Percentiles rank a stretch among this genome's conserved stretches.
phyloP scores from a whole-genome alignment of 257 asterid genomes.

The Nicotiana paniculata region DNA sequence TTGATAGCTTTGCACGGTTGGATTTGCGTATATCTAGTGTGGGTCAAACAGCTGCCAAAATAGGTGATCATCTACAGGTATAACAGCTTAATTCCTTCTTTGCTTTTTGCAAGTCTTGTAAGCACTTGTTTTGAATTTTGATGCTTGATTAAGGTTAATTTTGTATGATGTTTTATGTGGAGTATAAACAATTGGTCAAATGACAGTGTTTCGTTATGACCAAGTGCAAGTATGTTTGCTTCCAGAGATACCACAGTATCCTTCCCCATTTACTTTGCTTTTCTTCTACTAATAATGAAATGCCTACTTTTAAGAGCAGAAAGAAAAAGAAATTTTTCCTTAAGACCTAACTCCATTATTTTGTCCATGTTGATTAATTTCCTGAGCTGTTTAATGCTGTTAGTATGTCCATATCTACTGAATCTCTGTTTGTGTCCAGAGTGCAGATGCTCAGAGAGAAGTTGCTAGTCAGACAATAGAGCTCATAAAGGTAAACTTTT shows the following conservation, averaged over 20 bases:
- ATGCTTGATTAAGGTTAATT: background rate
- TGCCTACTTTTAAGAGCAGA: background rate
- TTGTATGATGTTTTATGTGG: background rate
- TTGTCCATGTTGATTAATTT: background rate
- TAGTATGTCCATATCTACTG: background rate
- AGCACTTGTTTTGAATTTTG: constrained; percentile 7
- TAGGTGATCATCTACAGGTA: constrained; percentile 98
- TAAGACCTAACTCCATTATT: background rate
- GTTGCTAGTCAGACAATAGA: constrained; percentile 96
- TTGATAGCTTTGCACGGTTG: constrained; percentile 86
- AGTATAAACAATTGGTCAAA: background rate
- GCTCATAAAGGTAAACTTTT: constrained; percentile 68
- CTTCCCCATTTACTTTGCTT: background rate
- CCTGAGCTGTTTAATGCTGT: background rate
- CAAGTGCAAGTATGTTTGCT: background rate
- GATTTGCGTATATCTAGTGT: constrained; percentile 97
- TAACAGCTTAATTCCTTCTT: background rate
- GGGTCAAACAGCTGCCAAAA: constrained; percentile 99
- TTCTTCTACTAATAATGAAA: background rate
- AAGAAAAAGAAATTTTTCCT: background rate
- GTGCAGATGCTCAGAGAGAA: constrained; percentile 99
- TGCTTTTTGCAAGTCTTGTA: background rate
- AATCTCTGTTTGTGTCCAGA: constrained; percentile 32
- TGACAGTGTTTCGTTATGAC: background rate
- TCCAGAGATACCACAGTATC: background rate